Evolutionary conservation across 345 rosid genomes (phyloP).

Genomic region (Brassica juncea): DNA sequence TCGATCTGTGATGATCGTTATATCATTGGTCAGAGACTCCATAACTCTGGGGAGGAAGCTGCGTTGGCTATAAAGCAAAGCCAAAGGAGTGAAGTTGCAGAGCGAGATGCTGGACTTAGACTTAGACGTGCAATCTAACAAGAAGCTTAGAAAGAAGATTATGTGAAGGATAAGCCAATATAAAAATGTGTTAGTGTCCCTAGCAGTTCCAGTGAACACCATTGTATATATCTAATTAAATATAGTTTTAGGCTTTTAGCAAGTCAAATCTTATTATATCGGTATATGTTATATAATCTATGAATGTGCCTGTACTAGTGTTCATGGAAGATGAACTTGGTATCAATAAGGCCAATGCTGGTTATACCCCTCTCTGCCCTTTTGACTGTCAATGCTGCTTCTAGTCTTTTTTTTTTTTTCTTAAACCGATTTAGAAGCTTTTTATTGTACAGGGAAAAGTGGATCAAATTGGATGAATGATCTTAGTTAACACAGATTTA

Average conservation of each 20-base stretch:
- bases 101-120: not conserved
- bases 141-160: not conserved
- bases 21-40: constrained; percentile 88
- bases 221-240: not conserved
- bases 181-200: not conserved
- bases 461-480: not conserved
- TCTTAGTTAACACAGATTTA: not conserved
- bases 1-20: constrained; percentile 94
- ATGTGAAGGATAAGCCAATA: not conserved
- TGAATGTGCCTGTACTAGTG: constrained; percentile 4
- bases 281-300: no score
- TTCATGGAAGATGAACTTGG: constrained; percentile 75
- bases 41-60: constrained; percentile 71
- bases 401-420: not conserved
- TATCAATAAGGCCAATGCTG: constrained; percentile 53
- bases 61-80: constrained; percentile 36
- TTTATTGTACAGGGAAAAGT: not conserved
- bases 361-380: constrained; percentile 75
- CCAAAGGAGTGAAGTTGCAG: constrained; percentile 22
- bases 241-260: not conserved
- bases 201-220: not conserved
- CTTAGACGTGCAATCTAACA: not conserved
- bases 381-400: constrained; percentile 88
- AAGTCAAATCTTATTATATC: not conserved
- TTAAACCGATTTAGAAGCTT: not conserved